Evolutionary conservation across 345 rosid species (phyloP).

Genomic region (Syzygium aqueum): DNA sequence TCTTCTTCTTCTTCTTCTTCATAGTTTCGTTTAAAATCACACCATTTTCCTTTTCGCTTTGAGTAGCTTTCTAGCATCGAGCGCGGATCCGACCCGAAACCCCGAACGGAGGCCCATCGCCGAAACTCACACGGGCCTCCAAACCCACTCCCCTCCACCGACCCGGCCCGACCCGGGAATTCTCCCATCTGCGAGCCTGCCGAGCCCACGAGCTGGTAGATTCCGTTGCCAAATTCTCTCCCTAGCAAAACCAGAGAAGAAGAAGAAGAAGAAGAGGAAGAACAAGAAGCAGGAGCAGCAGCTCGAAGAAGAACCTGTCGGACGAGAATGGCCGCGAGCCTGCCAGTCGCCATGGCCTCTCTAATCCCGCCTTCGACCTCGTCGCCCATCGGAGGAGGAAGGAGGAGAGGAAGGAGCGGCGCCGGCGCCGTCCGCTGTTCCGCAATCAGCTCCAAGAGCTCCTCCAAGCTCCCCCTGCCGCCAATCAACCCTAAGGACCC

Average conservation of each 20-base stretch:
- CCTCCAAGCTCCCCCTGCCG: conserved; percentile 59
- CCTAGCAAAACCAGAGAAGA: neutral
- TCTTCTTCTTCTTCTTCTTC: neutral
- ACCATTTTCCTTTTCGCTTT: neutral
- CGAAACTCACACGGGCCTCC: neutral
- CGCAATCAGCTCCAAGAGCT: conserved; percentile 22
- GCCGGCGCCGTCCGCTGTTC: conserved; percentile 5
- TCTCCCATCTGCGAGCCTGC: neutral
- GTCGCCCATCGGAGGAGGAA: conserved; percentile 17
- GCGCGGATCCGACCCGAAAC: neutral
- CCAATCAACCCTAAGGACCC: conserved; percentile 76
- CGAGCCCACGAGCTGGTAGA: neutral
- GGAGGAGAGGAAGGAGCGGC: neutral
- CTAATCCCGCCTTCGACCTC: conserved; percentile 23
- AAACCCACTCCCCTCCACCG: neutral
- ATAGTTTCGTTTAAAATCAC: neutral
- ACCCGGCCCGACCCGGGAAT: neutral
- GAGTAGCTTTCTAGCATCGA: neutral
- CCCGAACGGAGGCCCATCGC: neutral
- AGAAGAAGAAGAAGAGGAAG: neutral
- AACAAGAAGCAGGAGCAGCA: neutral
- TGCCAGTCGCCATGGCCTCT: conserved; percentile 35
- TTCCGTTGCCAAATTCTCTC: neutral
- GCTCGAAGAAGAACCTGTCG: neutral
- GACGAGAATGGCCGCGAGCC: conserved; percentile 35